Conservation (phyloP, 305 asterid species). For the Withania somnifera region DNA sequence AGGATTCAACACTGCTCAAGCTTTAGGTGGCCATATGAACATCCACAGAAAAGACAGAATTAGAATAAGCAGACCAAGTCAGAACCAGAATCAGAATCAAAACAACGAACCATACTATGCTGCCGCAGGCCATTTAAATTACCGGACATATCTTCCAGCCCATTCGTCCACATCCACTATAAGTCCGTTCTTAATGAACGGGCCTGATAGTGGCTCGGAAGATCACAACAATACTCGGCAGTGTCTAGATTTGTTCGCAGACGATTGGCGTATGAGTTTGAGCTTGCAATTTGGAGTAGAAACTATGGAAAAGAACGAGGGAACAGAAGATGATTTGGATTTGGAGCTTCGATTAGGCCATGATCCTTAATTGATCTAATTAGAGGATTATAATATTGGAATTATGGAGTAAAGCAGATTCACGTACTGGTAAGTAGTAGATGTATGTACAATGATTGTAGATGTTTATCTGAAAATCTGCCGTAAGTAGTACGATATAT, state of each 20-base stretch:
- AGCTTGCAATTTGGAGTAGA: neutral
- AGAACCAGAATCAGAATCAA: neutral
- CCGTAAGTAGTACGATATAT: neutral
- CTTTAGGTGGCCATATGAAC: conserved; percentile 1
- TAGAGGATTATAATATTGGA: neutral
- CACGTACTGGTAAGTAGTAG: neutral
- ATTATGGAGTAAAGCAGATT: neutral
- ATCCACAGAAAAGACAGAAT: neutral
- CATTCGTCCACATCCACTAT: neutral
- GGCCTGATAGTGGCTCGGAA: neutral
- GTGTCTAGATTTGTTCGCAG: neutral
- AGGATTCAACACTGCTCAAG: conserved; percentile 8
- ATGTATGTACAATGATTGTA: neutral
- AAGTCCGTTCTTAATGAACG: neutral
- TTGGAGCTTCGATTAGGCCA: conserved; percentile 12
- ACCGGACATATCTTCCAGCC: neutral
- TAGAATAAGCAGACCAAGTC: neutral
- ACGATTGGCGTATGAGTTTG: neutral
- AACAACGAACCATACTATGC: neutral
- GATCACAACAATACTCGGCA: neutral
- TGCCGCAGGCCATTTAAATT: neutral
- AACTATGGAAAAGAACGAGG: neutral
- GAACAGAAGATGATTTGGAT: conserved; percentile 4
- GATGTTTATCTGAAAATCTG: neutral
- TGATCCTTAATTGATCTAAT: neutral